Evolutionary conservation across 306 rosid genomes (phyloP).

Genomic region (Dalbergia cochinchinensis): DNA sequence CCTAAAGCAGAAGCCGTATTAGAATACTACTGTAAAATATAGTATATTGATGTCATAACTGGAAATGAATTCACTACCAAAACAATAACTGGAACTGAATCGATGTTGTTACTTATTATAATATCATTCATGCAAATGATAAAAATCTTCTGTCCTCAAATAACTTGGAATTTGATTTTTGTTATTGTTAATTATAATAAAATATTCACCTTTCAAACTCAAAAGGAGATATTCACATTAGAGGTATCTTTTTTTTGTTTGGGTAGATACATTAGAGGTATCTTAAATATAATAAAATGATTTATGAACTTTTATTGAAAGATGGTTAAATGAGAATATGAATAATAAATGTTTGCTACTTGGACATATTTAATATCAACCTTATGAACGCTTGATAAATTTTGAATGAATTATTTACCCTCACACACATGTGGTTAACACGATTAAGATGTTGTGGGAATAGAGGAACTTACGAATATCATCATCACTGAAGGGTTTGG

Average conservation of each 20-base stretch:
- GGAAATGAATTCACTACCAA: no score
- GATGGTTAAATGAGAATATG: not conserved
- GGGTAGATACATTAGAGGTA: no score
- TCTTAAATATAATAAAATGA: no score
- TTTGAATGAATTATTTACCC: not conserved
- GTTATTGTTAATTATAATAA: no score
- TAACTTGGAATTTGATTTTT: no score
- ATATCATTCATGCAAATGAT: no score
- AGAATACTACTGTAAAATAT: no score
- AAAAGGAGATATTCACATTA: no score
- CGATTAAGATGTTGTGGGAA: not conserved
- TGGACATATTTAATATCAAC: not conserved
- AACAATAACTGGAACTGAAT: not conserved
- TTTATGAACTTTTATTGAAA: no score
- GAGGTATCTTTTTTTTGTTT: no score
- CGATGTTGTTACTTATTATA: not conserved
- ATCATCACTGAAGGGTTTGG: slow-evolving; percentile 90
- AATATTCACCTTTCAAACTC: no score
- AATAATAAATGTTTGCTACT: not conserved
- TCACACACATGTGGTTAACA: not conserved
- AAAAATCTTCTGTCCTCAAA: no score
- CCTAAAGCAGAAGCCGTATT: not conserved
- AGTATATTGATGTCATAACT: not conserved
- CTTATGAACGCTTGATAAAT: not conserved
- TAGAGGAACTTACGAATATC: slow-evolving; percentile 69